A percentile compares a stretch with the other conserved stretches of the same genome.
phyloP scores from a whole-genome alignment of 108 stramenopile species.

The Nitzschia putrida region DNA sequence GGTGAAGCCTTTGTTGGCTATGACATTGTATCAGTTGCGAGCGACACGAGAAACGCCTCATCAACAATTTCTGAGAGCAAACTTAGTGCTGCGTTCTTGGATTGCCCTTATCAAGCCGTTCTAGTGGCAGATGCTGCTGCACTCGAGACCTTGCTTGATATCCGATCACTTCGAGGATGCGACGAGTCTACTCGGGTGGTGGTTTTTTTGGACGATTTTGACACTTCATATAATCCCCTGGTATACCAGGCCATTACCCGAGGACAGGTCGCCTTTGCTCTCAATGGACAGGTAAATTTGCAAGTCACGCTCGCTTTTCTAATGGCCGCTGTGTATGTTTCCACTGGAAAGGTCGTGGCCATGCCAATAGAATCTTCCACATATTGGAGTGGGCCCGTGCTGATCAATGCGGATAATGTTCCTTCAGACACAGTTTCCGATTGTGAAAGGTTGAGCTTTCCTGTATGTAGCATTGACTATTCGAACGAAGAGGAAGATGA shows the following conservation, averaged over 20 bases:
- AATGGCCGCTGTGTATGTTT: conserved; percentile 30
- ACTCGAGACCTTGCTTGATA: not conserved
- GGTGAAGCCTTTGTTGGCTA: not conserved
- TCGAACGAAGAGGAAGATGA: too few species aligned
- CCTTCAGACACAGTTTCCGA: not conserved
- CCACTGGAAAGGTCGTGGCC: conserved; percentile 14
- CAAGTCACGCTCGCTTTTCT: conserved; percentile 23
- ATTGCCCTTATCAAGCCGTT: conserved; percentile 23
- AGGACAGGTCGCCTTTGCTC: conserved; percentile 21
- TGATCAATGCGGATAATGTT: not conserved
- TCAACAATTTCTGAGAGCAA: not conserved
- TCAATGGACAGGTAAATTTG: conserved; percentile 21
- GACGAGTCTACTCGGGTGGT: not conserved
- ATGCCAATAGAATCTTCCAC: not conserved
- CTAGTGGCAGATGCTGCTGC: not conserved
- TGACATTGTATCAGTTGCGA: not conserved
- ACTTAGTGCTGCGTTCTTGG: not conserved
- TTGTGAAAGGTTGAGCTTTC: not conserved
- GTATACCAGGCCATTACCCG: conserved; percentile 19
- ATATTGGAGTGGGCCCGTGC: not conserved
- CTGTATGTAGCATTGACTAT: too few species aligned
- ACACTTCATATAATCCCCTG: too few species aligned
- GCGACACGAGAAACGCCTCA: not conserved
- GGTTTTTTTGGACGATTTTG: not conserved
- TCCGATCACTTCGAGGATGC: not conserved